Conservation (phyloP, 495 filamentous ascomycete species). For the Aspergillus ostianus region DNA sequence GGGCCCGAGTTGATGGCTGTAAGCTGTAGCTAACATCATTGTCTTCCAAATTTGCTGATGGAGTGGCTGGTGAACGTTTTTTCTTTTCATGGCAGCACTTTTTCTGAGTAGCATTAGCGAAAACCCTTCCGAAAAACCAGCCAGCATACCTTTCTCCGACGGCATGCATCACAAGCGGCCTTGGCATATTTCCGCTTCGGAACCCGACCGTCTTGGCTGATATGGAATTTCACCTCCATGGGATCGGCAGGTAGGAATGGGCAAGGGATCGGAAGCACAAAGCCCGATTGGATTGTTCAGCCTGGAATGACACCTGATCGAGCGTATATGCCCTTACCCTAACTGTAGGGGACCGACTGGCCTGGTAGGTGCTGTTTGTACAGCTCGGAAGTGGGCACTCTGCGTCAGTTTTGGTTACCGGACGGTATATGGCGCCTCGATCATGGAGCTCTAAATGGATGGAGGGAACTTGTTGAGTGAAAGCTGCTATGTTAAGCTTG, state of each 20-base stretch:
- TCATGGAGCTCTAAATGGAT: no score
- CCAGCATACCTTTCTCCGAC: slow-evolving; percentile 20
- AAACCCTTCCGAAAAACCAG: not conserved
- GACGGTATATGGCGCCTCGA: no score
- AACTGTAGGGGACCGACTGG: no score
- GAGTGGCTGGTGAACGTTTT: not conserved
- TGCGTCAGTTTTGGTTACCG: no score
- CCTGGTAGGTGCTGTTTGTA: no score
- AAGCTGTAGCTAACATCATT: not conserved
- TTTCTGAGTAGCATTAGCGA: slow-evolving; percentile 21
- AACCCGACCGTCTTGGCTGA: slow-evolving; percentile 18
- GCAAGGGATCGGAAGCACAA: not conserved
- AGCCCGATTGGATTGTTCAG: not conserved
- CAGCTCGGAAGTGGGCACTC: no score
- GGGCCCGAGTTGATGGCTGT: not conserved
- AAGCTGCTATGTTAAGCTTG: no score
- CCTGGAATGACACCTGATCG: no score
- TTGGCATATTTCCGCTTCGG: slow-evolving; percentile 16
- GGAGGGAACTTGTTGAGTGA: no score
- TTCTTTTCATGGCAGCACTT: slow-evolving; percentile 21
- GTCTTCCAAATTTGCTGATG: not conserved
- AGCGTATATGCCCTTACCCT: no score
- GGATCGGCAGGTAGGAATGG: not conserved
- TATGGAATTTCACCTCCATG: slow-evolving; percentile 26
- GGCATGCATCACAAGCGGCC: slow-evolving; percentile 20